Percentiles rank a stretch among this genome's conserved stretches.
Evolutionary conservation across 2,329 filamentous ascomycete genomes (phyloP).

Genomic region (Rhinocladiella mackenziei): DNA sequence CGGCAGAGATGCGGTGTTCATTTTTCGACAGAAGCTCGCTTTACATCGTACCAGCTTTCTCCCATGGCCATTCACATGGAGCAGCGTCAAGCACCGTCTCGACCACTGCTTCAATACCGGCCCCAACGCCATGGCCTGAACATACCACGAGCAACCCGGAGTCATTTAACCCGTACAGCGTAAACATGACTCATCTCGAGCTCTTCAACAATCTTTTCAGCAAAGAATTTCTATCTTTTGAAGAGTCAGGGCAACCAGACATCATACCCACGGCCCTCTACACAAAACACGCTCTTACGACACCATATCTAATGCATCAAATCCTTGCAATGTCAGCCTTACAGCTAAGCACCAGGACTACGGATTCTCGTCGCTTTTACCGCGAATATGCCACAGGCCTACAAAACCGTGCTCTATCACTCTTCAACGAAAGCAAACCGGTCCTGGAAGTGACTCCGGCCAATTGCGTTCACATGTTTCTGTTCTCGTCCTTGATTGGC

Average conservation of each 20-base stretch:
- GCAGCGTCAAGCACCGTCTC: neutral
- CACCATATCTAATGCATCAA: conserved; percentile 30
- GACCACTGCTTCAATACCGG: conserved; percentile 1
- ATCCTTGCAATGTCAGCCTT: conserved; percentile 30
- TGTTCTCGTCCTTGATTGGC: conserved; percentile 24
- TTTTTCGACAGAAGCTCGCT: conserved; percentile 9
- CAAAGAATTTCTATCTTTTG: conserved; percentile 12
- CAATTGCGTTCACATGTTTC: conserved; percentile 23
- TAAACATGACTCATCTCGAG: conserved; percentile 35
- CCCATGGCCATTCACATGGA: neutral
- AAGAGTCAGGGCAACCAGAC: conserved; percentile 28
- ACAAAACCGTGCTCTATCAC: conserved; percentile 20
- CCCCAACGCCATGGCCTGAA: neutral
- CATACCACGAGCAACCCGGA: neutral
- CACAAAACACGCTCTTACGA: conserved; percentile 34
- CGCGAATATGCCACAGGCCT: conserved; percentile 22
- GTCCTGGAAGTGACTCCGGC: conserved; percentile 15
- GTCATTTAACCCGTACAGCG: conserved; percentile 7
- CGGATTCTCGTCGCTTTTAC: conserved; percentile 12
- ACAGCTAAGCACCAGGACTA: conserved; percentile 39
- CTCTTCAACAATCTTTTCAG: conserved; percentile 32
- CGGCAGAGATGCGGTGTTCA: conserved; percentile 25
- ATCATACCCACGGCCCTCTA: conserved; percentile 5
- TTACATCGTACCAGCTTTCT: conserved; percentile 1
- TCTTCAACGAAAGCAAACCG: conserved; percentile 19